Conservation (phyloP, 2,329 filamentous ascomycete species). For the Colletotrichum sp. region DNA sequence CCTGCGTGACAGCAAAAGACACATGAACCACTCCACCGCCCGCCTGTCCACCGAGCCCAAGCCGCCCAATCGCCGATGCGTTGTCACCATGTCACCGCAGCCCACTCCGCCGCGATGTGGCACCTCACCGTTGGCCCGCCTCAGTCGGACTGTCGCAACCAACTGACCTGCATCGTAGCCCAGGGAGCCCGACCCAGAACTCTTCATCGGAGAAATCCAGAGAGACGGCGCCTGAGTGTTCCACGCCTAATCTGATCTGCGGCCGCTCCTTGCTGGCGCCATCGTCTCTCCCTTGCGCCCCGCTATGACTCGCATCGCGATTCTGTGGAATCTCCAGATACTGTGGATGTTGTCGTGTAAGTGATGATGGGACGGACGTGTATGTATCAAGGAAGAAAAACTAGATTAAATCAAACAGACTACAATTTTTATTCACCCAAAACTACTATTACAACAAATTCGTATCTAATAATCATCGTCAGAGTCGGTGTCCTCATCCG, state of each 20-base stretch:
- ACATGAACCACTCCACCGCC: neutral
- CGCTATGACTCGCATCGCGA: neutral
- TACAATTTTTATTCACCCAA: neutral
- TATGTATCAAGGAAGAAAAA: neutral
- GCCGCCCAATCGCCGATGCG: neutral
- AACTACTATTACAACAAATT: neutral
- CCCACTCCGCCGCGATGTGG: slow-evolving; percentile 11
- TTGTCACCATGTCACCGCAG: slow-evolving; percentile 4
- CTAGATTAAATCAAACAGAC: neutral
- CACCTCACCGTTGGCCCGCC: slow-evolving; percentile 8
- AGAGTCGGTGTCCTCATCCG: slow-evolving; percentile 77
- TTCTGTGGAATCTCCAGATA: neutral
- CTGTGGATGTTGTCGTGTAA: neutral
- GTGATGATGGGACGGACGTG: neutral
- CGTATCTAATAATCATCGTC: slow-evolving; percentile 63
- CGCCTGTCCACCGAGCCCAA: neutral
- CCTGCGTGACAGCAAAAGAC: neutral
- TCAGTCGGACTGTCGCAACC: neutral
- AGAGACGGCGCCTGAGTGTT: neutral
- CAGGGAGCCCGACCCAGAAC: neutral
- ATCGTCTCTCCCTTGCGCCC: neutral
- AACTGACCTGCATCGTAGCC: neutral
- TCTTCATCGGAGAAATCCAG: neutral
- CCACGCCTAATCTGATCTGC: neutral
- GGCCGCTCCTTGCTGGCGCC: neutral